phyloP scores from a whole-genome alignment of 805 yeast genomes.

The Lachancea kluyveri region DNA sequence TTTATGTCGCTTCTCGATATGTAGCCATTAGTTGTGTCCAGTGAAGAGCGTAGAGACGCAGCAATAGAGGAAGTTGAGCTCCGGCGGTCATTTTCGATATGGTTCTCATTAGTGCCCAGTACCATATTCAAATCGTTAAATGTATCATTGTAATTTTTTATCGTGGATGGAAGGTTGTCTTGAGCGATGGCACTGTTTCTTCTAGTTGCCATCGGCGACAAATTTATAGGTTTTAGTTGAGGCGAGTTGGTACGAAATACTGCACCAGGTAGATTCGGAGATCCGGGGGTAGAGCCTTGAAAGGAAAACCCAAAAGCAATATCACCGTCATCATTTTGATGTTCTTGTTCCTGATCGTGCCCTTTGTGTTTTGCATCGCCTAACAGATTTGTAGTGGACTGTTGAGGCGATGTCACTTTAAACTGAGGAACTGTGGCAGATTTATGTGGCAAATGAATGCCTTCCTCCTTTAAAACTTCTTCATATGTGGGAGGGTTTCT shows the following conservation, averaged over 20 bases:
- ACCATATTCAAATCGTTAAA: slow-evolving; percentile 24
- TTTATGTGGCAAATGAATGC: slow-evolving; percentile 1
- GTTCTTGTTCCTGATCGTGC: no score
- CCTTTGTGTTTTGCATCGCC: background rate
- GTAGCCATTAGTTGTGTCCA: slow-evolving; percentile 12
- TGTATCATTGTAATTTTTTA: slow-evolving; percentile 19
- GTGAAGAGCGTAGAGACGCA: slow-evolving; percentile 20
- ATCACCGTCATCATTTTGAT: no score
- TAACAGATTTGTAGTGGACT: background rate
- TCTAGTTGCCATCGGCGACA: slow-evolving; percentile 6
- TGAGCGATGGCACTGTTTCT: slow-evolving; percentile 12
- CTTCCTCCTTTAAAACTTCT: slow-evolving; percentile 10
- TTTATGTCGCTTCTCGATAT: slow-evolving; percentile 4
- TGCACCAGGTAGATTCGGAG: slow-evolving; percentile 31
- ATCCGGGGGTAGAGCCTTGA: slow-evolving; percentile 22
- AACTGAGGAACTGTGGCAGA: no score
- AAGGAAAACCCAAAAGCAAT: slow-evolving; percentile 29
- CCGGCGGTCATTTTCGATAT: slow-evolving; percentile 3
- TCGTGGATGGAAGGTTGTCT: slow-evolving; percentile 25
- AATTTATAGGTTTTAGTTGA: slow-evolving; percentile 20
- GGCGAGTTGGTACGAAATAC: slow-evolving; percentile 27
- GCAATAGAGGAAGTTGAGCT: slow-evolving; percentile 11
- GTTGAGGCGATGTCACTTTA: slow-evolving; percentile 3
- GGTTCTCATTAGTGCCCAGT: slow-evolving; percentile 9
- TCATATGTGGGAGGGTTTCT: slow-evolving; percentile 11